Evolutionary conservation across 2,329 filamentous ascomycete species (phyloP).

Genomic region (Anthostomella pinea): DNA sequence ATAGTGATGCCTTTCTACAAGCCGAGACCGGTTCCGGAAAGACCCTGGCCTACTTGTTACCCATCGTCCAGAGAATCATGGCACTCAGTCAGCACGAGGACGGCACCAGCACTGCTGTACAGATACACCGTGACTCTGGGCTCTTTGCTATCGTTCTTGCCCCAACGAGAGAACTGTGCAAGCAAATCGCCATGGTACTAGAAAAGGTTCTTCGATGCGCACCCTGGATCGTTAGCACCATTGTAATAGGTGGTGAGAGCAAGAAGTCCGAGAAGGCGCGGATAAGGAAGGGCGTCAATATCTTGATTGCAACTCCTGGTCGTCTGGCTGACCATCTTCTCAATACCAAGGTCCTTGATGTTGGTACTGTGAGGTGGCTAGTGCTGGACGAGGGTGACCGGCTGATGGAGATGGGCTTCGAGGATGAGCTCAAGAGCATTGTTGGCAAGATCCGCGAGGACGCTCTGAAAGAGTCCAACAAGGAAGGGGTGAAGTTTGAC

Average conservation of each 20-base stretch:
- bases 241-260: constrained; percentile 68
- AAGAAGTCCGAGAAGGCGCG: constrained; percentile 87
- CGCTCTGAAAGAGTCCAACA: constrained; percentile 55
- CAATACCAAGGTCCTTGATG: constrained; percentile 84
- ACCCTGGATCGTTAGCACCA: constrained; percentile 91
- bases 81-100: constrained; percentile 61
- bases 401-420: constrained; percentile 97
- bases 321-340: constrained; percentile 87
- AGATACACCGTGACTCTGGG: constrained; percentile 79
- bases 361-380: constrained; percentile 88
- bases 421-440: constrained; percentile 87
- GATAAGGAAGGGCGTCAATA: constrained; percentile 90
- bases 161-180: constrained; percentile 89
- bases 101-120: constrained; percentile 40
- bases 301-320: constrained; percentile 91
- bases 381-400: constrained; percentile 94
- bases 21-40: constrained; percentile 98
- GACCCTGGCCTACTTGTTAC: constrained; percentile 91
- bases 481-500: constrained; percentile 55
- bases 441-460: constrained; percentile 73
- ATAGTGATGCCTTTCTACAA: constrained; percentile 91
- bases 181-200: constrained; percentile 85
- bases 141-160: constrained; percentile 93
- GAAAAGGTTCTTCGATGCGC: constrained; percentile 84
- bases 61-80: constrained; percentile 85